Evolutionary conservation across 31 red algal species (phyloP), one percentile per base, ranked within the genome.

Genomic region (Bonnemaisonia californica): DNA sequence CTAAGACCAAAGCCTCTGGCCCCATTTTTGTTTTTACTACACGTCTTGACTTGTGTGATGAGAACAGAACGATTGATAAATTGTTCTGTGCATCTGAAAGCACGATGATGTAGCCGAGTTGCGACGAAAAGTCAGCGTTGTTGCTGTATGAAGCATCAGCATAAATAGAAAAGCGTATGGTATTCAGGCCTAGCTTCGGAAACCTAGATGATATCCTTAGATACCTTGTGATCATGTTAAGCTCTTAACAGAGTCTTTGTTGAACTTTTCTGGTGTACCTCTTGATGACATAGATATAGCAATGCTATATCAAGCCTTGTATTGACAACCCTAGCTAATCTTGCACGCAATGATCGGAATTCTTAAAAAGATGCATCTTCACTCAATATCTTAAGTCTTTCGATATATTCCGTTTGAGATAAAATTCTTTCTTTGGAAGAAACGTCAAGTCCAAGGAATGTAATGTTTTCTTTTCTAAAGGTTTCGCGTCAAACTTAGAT

Each of bases 31-130:
- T 58, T 2, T 11, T 40, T 3, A 54, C 38, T 19, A 70, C 41
- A 5, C 80, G 45, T 2, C 80, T 11, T 16, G 12, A 58, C 62
- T 83, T 83, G 80, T 59, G 26, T 30, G 64, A 71, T 38, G 60
- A 66, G 32, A 65, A 62, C 28, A 19, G 23, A 1, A 83, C 34
- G 39, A 65, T 42, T 18, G 13, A 23, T 2, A 16, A 48, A 2
- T 41, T 12, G 26, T 57, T 38, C n/a, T 28, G 22, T 2, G 23
- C 23, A 33, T 83, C 80, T 9, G 41, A 16, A 9, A 72, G 36
- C 11, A 83, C 2, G 7, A 83, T 83, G 39, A 83, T 58, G 59
- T 71, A 83, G 1, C 63, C 80, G 27, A 72, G 19, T 37, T 83
- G 80, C 2, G 65, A 41, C 23, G 30, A 27, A 22, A 18, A n/a